Percentiles rank a stretch among this genome's conserved stretches.
phyloP scores from a whole-genome alignment of 2,329 filamentous ascomycete genomes.

The Pseudocercospora pini-densiflorae region DNA sequence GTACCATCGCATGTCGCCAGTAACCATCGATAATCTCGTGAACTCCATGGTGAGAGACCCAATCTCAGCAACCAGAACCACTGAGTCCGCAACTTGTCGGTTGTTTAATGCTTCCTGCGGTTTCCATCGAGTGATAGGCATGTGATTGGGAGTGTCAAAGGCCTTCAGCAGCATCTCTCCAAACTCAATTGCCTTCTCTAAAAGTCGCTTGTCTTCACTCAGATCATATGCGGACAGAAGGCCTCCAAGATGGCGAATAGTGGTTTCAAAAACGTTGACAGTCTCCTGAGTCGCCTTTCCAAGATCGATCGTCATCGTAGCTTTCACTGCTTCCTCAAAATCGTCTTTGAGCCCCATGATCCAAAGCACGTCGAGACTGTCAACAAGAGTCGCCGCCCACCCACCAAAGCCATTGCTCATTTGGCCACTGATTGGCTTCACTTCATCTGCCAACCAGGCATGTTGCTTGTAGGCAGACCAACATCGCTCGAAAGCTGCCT shows the following conservation, averaged over 20 bases:
- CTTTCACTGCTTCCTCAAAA: conserved; percentile 51
- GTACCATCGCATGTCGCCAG: conserved; percentile 51
- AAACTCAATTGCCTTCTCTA: conserved; percentile 44
- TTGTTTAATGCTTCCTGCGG: conserved; percentile 44
- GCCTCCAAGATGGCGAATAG: conserved; percentile 49
- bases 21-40: conserved; percentile 51
- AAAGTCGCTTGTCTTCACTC: conserved; percentile 40
- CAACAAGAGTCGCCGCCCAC: conserved; percentile 52
- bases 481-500: conserved; percentile 48
- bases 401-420: conserved; percentile 50
- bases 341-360: conserved; percentile 48
- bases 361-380: conserved; percentile 18
- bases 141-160: conserved; percentile 53
- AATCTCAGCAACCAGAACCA: conserved; percentile 52
- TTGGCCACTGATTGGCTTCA: conserved; percentile 49
- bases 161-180: conserved; percentile 52
- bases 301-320: conserved; percentile 50
- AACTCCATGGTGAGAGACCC: conserved; percentile 55
- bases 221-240: conserved; percentile 44
- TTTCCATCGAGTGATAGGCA: conserved; percentile 53
- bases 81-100: conserved; percentile 46
- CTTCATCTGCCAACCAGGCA: conserved; percentile 56
- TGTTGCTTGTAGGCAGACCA: conserved; percentile 51
- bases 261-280: conserved; percentile 57
- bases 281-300: conserved; percentile 43